Evolutionary conservation across 2,329 filamentous ascomycete species (phyloP), one percentile per base, ranked within the genome.

Genomic region (Botrytis paeoniae): DNA sequence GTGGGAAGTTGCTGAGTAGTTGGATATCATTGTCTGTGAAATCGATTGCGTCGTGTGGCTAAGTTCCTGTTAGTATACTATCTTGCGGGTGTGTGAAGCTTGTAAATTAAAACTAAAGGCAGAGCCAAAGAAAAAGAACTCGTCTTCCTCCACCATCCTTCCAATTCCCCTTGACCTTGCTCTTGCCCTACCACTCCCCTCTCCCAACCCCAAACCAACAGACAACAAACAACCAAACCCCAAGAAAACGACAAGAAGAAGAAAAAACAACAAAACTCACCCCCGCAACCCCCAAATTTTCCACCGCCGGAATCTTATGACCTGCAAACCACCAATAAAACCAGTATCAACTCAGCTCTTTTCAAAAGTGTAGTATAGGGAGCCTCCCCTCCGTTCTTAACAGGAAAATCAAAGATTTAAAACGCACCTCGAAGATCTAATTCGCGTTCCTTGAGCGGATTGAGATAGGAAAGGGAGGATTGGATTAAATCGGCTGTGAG

Each of bases 1-100:
- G 89, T 5, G 96, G 96, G 82, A 99, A 97, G 85, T 98, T 98
- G 77, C 91, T 92, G 76, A 99, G 89, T 68, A 92, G 86, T 78
- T 93, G 90, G 80, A 99, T 95, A 83, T 98, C 95, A 83, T 99
- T 99, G 86, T 99, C 96, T 83, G 96, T 98, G 80, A 99, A 91
- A 85, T 99, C 96, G 86, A 99, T 97, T 77, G 93, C 91, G 86
- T 98, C 96, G 88, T 97, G 94, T 79, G 95, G 93, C 93, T 97
- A 79, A 79, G 12, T 32, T 29, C 9, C 48, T n/a, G 48, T 68
- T 29, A 68, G 48, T 25, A 57, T 29, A 16, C 14, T 22, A 16
- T 41, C 35, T 66, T 68, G 8, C 14, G 25, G 51, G 25, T n/a
- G n/a, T n/a, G 35, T 39, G 43, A 51, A 68, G 64, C 29, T 51